phyloP scores from a whole-genome alignment of 768 basidiomycete genomes.

The Mycena rosella region DNA sequence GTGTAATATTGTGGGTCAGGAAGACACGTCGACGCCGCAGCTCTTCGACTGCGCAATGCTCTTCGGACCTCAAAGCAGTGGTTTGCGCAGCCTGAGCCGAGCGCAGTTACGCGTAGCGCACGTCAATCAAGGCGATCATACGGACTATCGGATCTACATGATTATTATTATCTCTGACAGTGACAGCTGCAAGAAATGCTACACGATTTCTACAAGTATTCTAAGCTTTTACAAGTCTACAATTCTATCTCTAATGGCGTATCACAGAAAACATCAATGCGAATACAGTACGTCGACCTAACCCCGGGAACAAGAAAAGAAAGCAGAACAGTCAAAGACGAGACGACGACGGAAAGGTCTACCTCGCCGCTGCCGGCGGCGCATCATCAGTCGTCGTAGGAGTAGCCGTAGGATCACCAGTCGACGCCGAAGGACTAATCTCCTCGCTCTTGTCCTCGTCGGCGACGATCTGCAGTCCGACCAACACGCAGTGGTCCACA shows the following conservation, averaged over 20 bases:
- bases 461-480: neutral
- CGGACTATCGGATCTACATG: too few relatives aligned
- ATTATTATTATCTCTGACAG: too few relatives aligned
- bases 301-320: too few relatives aligned
- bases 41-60: too few relatives aligned
- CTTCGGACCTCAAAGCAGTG: too few relatives aligned
- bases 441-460: neutral
- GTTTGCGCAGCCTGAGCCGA: too few relatives aligned
- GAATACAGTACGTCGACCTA: too few relatives aligned
- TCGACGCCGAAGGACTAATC: neutral
- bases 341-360: neutral
- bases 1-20: neutral
- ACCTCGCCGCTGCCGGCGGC: too few relatives aligned
- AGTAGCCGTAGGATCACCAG: neutral
- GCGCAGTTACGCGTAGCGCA: too few relatives aligned
- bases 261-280: too few relatives aligned
- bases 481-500: neutral
- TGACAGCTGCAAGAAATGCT: neutral
- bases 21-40: constrained; percentile 12
- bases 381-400: neutral
- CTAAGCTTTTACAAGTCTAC: neutral
- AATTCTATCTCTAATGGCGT: neutral
- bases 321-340: too few relatives aligned
- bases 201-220: neutral
- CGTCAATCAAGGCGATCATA: too few relatives aligned